Percentiles rank a stretch among this genome's conserved stretches.
These are phyloP conservation scores for Pulveroboletus frians DNA, from an alignment of 768 basidiomycete genomes.

Conservation along the genomic window DNA sequence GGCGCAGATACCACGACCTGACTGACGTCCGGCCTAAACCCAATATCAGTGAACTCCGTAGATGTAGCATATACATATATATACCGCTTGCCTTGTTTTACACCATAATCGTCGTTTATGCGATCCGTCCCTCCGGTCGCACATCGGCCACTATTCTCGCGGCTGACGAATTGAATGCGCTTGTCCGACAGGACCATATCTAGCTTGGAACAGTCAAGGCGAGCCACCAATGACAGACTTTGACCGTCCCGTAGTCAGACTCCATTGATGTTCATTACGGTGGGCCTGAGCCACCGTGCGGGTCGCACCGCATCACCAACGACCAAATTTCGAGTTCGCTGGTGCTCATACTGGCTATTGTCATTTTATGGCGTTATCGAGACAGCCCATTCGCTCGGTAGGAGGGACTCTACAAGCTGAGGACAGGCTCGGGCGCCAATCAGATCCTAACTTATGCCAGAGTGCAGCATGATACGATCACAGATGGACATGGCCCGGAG, in stretches of 20 bases:
- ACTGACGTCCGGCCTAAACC: conserved; percentile 13
- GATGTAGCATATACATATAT: conserved; percentile 28
- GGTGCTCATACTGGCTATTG: too few relatives aligned
- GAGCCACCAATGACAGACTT: too few relatives aligned
- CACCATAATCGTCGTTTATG: not conserved
- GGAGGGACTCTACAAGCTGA: too few relatives aligned
- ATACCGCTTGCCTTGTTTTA: conserved; percentile 10
- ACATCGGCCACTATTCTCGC: not conserved
- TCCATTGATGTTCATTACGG: too few relatives aligned
- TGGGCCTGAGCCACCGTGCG: too few relatives aligned
- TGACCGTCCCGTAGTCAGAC: too few relatives aligned
- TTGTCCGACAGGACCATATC: not conserved
- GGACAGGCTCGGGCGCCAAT: not conserved
- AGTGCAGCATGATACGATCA: not conserved
- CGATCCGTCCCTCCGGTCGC: not conserved
- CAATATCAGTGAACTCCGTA: conserved; percentile 18
- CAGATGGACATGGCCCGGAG: conserved; percentile 8
- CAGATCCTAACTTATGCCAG: not conserved
- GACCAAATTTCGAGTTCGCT: too few relatives aligned
- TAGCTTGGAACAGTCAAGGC: not conserved
- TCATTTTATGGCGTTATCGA: too few relatives aligned
- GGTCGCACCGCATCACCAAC: too few relatives aligned
- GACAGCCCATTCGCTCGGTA: too few relatives aligned
- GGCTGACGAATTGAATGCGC: too few relatives aligned
- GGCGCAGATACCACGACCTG: conserved; percentile 12